These are phyloP conservation scores for Umbelopsis sp. DNA, from an alignment of 192 early-diverging fungal genomes.

Conservation along the genomic window DNA sequence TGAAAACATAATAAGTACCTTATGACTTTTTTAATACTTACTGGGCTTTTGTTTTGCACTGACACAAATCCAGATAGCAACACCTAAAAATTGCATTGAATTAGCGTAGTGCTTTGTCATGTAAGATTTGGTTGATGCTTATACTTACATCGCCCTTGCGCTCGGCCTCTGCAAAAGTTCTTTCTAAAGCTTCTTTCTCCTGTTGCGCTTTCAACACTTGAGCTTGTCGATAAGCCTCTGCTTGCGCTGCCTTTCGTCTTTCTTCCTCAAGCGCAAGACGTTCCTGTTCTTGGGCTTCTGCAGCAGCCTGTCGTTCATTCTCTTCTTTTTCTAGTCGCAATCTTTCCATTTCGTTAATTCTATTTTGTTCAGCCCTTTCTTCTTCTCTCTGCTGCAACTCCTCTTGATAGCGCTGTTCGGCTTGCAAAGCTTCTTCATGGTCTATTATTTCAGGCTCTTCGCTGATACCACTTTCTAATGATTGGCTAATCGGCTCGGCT, in stretches of 20 bases:
- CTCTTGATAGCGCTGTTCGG: conserved; percentile 19
- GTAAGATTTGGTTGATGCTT: not conserved
- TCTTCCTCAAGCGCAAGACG: conserved; percentile 39
- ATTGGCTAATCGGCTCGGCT: conserved; percentile 23
- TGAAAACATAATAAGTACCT: not conserved
- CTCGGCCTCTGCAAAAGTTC: conserved; percentile 35
- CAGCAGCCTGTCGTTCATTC: conserved; percentile 34
- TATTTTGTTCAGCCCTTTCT: conserved; percentile 34
- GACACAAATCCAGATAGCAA: conserved; percentile 38
- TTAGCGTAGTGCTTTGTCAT: not conserved
- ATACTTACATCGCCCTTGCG: conserved; percentile 49
- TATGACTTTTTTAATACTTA: conserved; percentile 18
- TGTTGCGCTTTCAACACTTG: conserved; percentile 22
- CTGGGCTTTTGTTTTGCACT: conserved; percentile 31
- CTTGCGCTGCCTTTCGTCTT: conserved; percentile 47
- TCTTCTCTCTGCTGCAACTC: conserved; percentile 26
- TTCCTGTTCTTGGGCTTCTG: conserved; percentile 43
- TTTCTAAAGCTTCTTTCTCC: conserved; percentile 8
- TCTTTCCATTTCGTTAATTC: conserved; percentile 37
- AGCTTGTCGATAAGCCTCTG: conserved; percentile 33
- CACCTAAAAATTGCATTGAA: conserved; percentile 22
- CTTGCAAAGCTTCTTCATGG: conserved; percentile 2
- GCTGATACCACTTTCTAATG: conserved; percentile 23
- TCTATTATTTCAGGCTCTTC: conserved; percentile 27
- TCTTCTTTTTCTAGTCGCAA: conserved; percentile 41